Base-by-base conservation (phyloP, 176 grass and related monocot genomes). In the Alloteropsis semialata region DNA sequence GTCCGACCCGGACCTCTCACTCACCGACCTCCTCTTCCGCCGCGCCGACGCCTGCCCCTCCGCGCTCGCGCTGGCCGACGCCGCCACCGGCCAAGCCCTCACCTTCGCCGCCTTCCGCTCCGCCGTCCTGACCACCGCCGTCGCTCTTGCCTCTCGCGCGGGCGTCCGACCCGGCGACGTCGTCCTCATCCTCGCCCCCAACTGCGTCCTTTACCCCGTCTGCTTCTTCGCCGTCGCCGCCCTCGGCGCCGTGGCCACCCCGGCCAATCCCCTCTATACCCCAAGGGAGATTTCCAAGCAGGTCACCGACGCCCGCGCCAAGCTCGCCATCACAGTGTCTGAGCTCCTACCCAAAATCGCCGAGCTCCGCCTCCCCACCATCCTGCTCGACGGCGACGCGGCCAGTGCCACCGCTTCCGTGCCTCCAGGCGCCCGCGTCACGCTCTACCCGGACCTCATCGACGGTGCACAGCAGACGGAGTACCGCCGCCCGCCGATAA, bases 231-330 rank as follows among this genome's bases (percentile, higher is more conserved):
- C 91, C 15, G 50, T 81, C 56, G 65, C 94, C 46, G 86, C 88
- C 24, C 81, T 87, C 60, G 96, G 96, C 45, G 92, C 91, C 84
- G 60, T 95, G 80, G 84, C 65, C 39, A 98, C 88, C 84, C 93
- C 96, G 7, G 92, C 88, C 38, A 98, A 95, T 57, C 96, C 96
- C 38, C 72, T 91, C 34, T 98, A 98, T 29, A 95, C 90, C 37
- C 56, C 80, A 4, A 53, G 78, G 62, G 96, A 98, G 89, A 61
- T 98, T 72, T 34, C 81, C 72, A 95, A 93, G 90, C 96, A 98
- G 84, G 96, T 58, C 19, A 3, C 69, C 60, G 92, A 98, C 74
- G 66, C 92, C 3, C 28, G 69, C 5, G 77, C 77, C 58, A 91
- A 85, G 82, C 55, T 93, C 74, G 79, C 89, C 34, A 56, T 95